phyloP scores from a whole-genome alignment of 1,139 yeast genomes.

The Magnusiomyces suaveolens region DNA sequence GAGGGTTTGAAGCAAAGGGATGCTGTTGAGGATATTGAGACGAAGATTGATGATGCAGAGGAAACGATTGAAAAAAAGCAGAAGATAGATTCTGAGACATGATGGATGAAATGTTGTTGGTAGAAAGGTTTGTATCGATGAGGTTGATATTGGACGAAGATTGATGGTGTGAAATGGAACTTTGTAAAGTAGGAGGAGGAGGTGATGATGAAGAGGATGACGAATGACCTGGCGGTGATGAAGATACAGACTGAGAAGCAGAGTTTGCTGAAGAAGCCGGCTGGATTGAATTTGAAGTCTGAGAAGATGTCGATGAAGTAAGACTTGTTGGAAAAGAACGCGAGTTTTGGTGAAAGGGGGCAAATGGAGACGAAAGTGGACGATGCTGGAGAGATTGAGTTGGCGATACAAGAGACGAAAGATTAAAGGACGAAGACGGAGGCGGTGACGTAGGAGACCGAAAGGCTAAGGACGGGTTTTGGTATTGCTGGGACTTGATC shows the following conservation, averaged over 20 bases:
- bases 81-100: constrained; percentile 9
- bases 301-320: neutral
- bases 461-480: neutral
- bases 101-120: neutral
- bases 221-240: neutral
- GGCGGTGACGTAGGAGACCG: neutral
- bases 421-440: neutral
- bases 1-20: neutral
- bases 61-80: constrained; percentile 11
- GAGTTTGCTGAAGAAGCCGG: neutral
- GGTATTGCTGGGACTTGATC: neutral
- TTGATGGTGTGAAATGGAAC: neutral
- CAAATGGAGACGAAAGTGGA: neutral
- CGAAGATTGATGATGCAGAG: constrained; percentile 13
- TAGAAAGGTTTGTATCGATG: neutral
- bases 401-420: neutral
- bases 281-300: neutral
- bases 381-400: neutral
- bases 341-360: neutral
- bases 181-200: neutral
- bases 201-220: neutral
- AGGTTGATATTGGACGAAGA: neutral
- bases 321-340: neutral
- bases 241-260: neutral
- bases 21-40: constrained; percentile 11